Conservation (phyloP, 2,329 filamentous ascomycete species). For the Apiospora arundinis region DNA sequence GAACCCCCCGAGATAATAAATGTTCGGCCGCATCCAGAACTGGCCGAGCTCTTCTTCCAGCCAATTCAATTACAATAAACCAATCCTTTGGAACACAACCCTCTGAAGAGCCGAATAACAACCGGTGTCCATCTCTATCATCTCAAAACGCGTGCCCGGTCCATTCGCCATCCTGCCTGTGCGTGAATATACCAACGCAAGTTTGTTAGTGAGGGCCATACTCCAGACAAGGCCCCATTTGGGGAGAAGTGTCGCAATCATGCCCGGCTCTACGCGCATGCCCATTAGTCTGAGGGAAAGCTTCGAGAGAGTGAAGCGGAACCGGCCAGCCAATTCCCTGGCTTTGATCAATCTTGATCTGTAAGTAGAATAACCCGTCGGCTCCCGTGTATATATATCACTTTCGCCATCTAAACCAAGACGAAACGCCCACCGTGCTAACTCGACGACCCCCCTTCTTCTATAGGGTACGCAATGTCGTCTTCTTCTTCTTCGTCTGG, state of each 20-base stretch:
- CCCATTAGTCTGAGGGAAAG: slow-evolving; percentile 74
- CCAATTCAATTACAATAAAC: not conserved
- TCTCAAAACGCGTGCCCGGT: not conserved
- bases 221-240: slow-evolving; percentile 1
- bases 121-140: not conserved
- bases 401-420: slow-evolving; percentile 6
- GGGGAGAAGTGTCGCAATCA: slow-evolving; percentile 39
- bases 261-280: slow-evolving; percentile 73
- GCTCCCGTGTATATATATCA: slow-evolving; percentile 19
- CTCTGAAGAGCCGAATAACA: not conserved
- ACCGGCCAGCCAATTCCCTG: slow-evolving; percentile 61
- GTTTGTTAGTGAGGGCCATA: slow-evolving; percentile 5
- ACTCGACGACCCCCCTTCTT: not conserved
- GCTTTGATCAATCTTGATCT: slow-evolving; percentile 71
- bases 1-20: not conserved
- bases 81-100: not conserved
- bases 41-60: not conserved
- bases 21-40: slow-evolving; percentile 5
- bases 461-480: slow-evolving; percentile 77
- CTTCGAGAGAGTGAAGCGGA: slow-evolving; percentile 66
- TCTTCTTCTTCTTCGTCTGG: slow-evolving; percentile 88
- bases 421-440: not conserved
- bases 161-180: not conserved
- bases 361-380: slow-evolving; percentile 53
- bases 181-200: not conserved